A percentile compares a stretch with the other conserved stretches of the same genome.
Evolutionary conservation across 805 yeast species (phyloP).

Genomic region (Vanderwaltozyma verrucispora): DNA sequence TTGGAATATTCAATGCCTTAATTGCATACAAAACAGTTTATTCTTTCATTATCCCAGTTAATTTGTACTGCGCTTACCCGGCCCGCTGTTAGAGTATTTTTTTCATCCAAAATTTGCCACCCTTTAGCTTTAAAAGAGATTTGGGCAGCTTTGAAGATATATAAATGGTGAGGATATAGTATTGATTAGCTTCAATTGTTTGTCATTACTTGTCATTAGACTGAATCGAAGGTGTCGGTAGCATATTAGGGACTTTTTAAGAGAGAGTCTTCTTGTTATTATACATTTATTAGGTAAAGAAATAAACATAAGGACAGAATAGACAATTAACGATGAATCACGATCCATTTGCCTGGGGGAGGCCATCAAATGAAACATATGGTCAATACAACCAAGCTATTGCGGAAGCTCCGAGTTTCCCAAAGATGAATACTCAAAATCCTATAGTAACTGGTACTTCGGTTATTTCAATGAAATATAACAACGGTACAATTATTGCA

Average conservation of each 20-base stretch:
- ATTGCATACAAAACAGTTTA: too few relatives aligned
- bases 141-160: too few relatives aligned
- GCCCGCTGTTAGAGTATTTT: neutral
- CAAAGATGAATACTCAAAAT: slow-evolving; percentile 79
- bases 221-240: too few relatives aligned
- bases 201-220: too few relatives aligned
- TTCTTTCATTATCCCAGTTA: too few relatives aligned
- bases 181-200: neutral
- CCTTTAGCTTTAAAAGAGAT: too few relatives aligned
- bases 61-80: too few relatives aligned
- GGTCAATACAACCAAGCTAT: slow-evolving; percentile 72
- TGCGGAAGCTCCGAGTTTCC: slow-evolving; percentile 56
- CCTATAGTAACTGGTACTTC: slow-evolving; percentile 97
- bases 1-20: too few relatives aligned
- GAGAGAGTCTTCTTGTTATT: too few relatives aligned
- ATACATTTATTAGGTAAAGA: too few relatives aligned
- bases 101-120: neutral
- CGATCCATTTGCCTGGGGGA: slow-evolving; percentile 93
- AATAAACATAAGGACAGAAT: neutral
- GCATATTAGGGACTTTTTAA: too few relatives aligned
- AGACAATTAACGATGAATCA: slow-evolving; percentile 57
- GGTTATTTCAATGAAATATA: slow-evolving; percentile 81
- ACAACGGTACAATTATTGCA: slow-evolving; percentile 86
- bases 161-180: neutral
- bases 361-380: slow-evolving; percentile 75